phyloP scores from a whole-genome alignment of 2,329 filamentous ascomycete species.

The Fusarium tuaranense region DNA sequence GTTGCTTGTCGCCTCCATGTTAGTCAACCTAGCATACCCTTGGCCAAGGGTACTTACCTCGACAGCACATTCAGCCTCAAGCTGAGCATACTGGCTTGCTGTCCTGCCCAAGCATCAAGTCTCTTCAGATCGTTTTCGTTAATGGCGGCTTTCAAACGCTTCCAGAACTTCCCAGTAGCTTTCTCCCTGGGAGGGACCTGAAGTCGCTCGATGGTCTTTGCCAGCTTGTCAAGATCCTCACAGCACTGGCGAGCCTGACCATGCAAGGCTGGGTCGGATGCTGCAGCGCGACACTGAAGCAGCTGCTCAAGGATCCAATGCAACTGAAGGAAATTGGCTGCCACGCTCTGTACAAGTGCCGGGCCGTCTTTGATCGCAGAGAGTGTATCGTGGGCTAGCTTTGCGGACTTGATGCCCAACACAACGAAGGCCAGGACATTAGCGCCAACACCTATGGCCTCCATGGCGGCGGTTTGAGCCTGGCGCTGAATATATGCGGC shows the following conservation, averaged over 20 bases:
- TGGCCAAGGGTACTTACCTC: neutral
- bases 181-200: conserved; percentile 1
- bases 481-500: no score
- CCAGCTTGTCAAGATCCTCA: conserved; percentile 6
- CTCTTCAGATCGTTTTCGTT: conserved; percentile 9
- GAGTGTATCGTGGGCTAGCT: conserved; percentile 15
- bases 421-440: conserved; percentile 27
- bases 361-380: conserved; percentile 26
- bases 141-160: conserved; percentile 4
- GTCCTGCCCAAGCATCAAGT: neutral
- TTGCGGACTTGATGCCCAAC: conserved; percentile 15
- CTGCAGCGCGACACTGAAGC: neutral
- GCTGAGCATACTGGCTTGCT: neutral
- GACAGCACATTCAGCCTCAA: conserved; percentile 2
- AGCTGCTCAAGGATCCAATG: conserved; percentile 15
- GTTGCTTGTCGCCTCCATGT: neutral
- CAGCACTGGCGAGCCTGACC: conserved; percentile 1
- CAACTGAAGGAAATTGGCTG: conserved; percentile 3
- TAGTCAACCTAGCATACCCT: neutral
- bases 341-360: conserved; percentile 3
- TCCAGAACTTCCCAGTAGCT: conserved; percentile 9
- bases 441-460: conserved; percentile 25
- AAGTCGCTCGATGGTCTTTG: neutral
- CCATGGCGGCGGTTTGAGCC: neutral
- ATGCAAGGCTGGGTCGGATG: neutral